Conservation (phyloP, 2,329 filamentous ascomycete genomes). For the Hypoxylon sp. region DNA sequence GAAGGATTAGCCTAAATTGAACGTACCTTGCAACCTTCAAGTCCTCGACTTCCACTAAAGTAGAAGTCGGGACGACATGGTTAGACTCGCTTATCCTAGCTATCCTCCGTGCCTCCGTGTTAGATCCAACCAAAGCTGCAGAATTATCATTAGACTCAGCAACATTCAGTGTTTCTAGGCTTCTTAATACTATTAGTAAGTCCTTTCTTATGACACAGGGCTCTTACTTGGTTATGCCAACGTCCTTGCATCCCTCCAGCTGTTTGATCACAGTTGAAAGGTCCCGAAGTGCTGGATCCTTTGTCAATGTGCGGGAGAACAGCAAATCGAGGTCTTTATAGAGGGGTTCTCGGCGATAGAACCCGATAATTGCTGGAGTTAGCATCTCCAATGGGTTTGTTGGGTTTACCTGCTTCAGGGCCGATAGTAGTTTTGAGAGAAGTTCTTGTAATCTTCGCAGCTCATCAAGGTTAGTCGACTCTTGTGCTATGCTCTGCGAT, state of each 20-base stretch:
- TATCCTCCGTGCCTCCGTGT: not conserved
- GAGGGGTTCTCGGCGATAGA: constrained; percentile 2
- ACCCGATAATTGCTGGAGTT: not conserved
- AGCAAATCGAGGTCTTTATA: constrained; percentile 1
- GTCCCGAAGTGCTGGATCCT: constrained; percentile 2
- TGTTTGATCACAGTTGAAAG: constrained; percentile 3
- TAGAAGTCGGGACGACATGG: not conserved
- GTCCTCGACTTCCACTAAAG: not conserved
- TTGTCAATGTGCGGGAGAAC: constrained; percentile 8
- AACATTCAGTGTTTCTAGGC: not conserved
- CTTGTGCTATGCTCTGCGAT: not conserved
- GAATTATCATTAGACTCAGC: not conserved
- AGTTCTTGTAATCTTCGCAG: not conserved
- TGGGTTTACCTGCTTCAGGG: not conserved
- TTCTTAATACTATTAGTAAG: not conserved
- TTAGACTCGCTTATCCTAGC: not conserved
- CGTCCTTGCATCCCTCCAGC: not conserved
- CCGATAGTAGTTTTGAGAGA: not conserved
- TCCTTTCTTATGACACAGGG: not conserved
- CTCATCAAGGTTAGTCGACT: not conserved
- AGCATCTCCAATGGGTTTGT: not conserved
- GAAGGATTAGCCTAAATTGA: not conserved
- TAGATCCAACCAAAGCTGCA: too few relatives aligned
- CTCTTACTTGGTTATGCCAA: not conserved
- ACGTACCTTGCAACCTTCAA: not conserved